phyloP scores from a whole-genome alignment of 78 protist genomes.

The Emiliania huxleyi region DNA sequence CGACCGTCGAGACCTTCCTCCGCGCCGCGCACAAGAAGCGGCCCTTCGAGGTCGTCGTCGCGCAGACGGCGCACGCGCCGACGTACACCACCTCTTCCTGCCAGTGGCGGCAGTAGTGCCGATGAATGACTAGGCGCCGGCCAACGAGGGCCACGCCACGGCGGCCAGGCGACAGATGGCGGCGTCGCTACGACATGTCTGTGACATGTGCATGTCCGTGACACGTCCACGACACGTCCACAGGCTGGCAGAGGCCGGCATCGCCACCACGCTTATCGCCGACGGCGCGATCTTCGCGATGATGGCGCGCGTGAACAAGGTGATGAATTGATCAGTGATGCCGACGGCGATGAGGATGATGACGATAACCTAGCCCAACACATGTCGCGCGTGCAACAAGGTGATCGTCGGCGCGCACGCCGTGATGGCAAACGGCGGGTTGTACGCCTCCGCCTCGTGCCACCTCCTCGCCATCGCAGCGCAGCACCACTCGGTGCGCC shows the following conservation, averaged over 20 bases:
- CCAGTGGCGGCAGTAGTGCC: too few relatives aligned
- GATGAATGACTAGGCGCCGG: too few relatives aligned
- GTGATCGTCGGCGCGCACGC: constrained; percentile 74
- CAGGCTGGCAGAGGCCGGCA: constrained; percentile 55
- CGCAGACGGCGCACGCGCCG: background rate
- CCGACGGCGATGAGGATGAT: too few relatives aligned
- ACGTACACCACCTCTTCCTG: too few relatives aligned
- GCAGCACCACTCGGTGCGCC: constrained; percentile 77
- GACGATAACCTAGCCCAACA: too few relatives aligned
- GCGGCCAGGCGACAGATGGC: too few relatives aligned
- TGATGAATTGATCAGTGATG: too few relatives aligned
- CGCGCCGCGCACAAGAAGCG: background rate
- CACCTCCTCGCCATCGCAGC: constrained; percentile 90
- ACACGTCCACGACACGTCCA: too few relatives aligned
- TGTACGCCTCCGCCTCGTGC: constrained; percentile 80
- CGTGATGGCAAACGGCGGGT: constrained; percentile 95
- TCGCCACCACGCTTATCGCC: constrained; percentile 72
- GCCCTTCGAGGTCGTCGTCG: background rate
- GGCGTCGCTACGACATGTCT: too few relatives aligned
- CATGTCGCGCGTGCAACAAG: too few relatives aligned
- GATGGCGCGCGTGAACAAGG: constrained; percentile 93
- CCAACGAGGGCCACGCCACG: background rate
- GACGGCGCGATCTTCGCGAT: constrained; percentile 86
- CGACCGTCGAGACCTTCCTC: constrained; percentile 23
- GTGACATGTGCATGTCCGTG: too few relatives aligned